phyloP scores from a whole-genome alignment of 2,329 filamentous ascomycete genomes.

The Alternaria sp. region DNA sequence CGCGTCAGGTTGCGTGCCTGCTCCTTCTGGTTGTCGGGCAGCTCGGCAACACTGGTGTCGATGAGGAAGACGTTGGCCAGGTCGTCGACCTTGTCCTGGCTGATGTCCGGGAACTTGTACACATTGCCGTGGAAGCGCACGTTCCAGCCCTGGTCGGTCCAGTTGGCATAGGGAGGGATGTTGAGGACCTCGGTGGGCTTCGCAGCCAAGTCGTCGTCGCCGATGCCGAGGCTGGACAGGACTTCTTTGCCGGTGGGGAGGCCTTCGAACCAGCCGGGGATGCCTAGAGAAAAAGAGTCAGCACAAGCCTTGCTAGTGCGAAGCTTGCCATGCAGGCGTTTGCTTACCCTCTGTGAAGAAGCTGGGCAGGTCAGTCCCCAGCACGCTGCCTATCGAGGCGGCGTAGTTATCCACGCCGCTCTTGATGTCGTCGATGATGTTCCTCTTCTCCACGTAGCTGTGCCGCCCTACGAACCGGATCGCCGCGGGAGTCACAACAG shows the following conservation, averaged over 20 bases:
- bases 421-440: conserved; percentile 42
- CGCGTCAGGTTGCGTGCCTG: conserved; percentile 77
- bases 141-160: conserved; percentile 78
- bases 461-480: conserved; percentile 40
- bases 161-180: conserved; percentile 72
- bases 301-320: conserved; percentile 25
- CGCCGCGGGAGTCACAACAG: conserved; percentile 42
- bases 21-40: conserved; percentile 64
- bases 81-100: conserved; percentile 67
- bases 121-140: conserved; percentile 79
- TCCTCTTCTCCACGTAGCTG: conserved; percentile 41
- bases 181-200: conserved; percentile 74
- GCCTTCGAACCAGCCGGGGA: conserved; percentile 69
- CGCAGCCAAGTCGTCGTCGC: conserved; percentile 64
- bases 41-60: conserved; percentile 64
- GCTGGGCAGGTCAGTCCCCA: conserved; percentile 45
- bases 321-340: neutral
- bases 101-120: conserved; percentile 78
- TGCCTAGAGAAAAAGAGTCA: conserved; percentile 45
- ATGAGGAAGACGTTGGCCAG: conserved; percentile 75
- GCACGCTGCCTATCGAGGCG: conserved; percentile 40
- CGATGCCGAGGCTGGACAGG: conserved; percentile 65
- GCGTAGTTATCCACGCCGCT: conserved; percentile 39
- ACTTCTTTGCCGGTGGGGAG: conserved; percentile 69
- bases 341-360: conserved; percentile 46